Base-by-base conservation (phyloP, 192 early-diverging fungal genomes). In the Coemansia sp. region DNA sequence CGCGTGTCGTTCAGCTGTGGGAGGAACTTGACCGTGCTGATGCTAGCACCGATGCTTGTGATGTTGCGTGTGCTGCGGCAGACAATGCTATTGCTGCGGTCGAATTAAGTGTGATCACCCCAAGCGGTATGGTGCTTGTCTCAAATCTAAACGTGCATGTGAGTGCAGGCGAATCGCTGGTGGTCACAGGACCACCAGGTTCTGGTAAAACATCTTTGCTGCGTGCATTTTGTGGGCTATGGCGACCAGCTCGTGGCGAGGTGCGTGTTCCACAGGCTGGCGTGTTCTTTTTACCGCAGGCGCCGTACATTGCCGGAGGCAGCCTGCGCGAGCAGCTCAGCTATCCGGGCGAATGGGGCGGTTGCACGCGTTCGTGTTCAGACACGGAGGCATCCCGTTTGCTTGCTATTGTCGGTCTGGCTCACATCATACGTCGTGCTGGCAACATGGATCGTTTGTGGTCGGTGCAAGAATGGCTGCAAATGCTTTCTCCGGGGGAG, bases 171-270 rank as follows among this genome's bases (percentile, higher is more conserved):
- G 65, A 83, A 21, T 82, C 88, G 63, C 77, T 90, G 47, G 66
- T 90, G 19, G 81, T 94, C 58, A 83, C 80, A 5, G 92, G 91
- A 1, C 87, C 90, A 5, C 93, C 92, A 59, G 95, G 95, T 69
- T 68, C 73, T 15, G 95, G 95, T 35, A 97, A 97, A 66, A 90
- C 91, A 14, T 90, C 91, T 5, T 45, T 97, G 15, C 57, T 96
- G 19, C 84, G 93, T 5, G 85, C 85, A 5, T 79, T 96, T 49
- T 86, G 88, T 17, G 90, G 90, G 0, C 66, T 97, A 35, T 96
- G 91, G 91, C 80, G 68, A 14, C 78, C 86, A 11, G 64, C 62
- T 0, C 55, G 62, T n/a, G 92, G 91, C 70, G 60, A 19, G 12
- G 55, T 86, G 54, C 62, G 37, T 22, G 50, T 79, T 9, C 76